Percentiles rank a stretch among this genome's conserved stretches.
Conservation (phyloP, 192 early-diverging fungal species). For the Lunasporangiospora selenospora region DNA sequence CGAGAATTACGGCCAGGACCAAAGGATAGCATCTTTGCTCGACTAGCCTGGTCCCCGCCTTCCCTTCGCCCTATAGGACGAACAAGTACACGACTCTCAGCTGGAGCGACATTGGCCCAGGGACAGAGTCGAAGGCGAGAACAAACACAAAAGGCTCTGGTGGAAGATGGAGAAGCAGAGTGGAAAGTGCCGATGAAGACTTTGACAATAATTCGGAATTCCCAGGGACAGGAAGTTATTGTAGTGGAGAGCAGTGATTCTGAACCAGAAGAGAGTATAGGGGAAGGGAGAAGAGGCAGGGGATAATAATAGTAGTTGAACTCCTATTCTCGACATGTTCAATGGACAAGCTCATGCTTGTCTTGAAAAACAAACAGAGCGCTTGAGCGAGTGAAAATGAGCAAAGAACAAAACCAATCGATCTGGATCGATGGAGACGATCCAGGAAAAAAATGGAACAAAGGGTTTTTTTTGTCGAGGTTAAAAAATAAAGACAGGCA, state of each 20-base stretch:
- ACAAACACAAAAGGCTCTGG: not conserved
- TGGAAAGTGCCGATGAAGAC: not conserved
- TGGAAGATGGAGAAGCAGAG: not conserved
- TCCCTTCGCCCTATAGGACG: too few relatives aligned
- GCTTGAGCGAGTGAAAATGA: not conserved
- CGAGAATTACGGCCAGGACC: not conserved
- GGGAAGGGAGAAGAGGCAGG: too few relatives aligned
- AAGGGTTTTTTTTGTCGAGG: too few relatives aligned
- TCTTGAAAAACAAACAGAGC: not conserved
- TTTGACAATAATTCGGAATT: not conserved
- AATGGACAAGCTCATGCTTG: not conserved
- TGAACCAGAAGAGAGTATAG: not conserved
- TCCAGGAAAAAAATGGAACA: too few relatives aligned
- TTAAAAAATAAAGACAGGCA: too few relatives aligned
- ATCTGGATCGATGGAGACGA: too few relatives aligned
- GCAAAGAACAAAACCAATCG: too few relatives aligned
- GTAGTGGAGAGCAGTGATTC: conserved; percentile 12
- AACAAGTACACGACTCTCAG: not conserved
- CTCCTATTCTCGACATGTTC: too few relatives aligned
- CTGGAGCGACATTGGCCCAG: not conserved
- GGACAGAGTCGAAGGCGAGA: too few relatives aligned
- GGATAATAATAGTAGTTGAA: too few relatives aligned
- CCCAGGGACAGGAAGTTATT: conserved; percentile 1
- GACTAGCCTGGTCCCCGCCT: conserved; percentile 29
- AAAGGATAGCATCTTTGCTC: conserved; percentile 13